Conservation (phyloP, 1,284 basidiomycete species). For the Thelephora terrestris region DNA sequence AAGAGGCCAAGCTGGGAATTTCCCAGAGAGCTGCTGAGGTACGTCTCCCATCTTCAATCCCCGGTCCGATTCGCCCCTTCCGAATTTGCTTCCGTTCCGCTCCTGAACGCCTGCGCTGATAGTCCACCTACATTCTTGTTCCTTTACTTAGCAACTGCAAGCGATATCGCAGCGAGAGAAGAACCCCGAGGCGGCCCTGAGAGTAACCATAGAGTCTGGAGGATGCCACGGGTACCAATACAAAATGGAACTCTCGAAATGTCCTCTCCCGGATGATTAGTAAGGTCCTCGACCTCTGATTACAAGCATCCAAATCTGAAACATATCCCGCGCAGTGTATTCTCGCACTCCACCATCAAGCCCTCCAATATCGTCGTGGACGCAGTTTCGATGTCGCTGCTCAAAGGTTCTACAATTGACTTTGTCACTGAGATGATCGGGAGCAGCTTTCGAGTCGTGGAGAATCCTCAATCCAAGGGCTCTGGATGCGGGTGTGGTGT, state of each 20-base stretch:
- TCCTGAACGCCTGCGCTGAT: not conserved
- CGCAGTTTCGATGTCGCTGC: conserved; percentile 65
- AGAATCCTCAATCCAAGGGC: conserved; percentile 78
- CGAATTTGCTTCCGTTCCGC: not conserved
- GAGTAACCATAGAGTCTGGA: conserved; percentile 78
- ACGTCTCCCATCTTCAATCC: conserved; percentile 10
- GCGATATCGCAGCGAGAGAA: conserved; percentile 48
- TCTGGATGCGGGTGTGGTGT: conserved; percentile 85
- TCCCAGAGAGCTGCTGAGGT: conserved; percentile 70
- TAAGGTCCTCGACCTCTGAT: conserved; percentile 28
- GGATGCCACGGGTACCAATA: conserved; percentile 94
- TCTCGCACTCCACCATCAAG: conserved; percentile 55
- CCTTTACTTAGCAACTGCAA: conserved; percentile 69
- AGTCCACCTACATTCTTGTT: not conserved
- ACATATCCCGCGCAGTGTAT: conserved; percentile 32
- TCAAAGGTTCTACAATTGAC: conserved; percentile 81
- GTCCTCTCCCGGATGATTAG: conserved; percentile 68
- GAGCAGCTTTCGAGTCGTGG: conserved; percentile 67
- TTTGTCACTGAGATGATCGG: conserved; percentile 89
- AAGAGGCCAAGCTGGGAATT: conserved; percentile 34
- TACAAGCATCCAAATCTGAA: conserved; percentile 1
- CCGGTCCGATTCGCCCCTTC: not conserved
- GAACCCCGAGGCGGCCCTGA: conserved; percentile 52
- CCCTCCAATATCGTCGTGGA: conserved; percentile 75
- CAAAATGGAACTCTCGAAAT: conserved; percentile 68